These are phyloP conservation scores for Pouteria glomerata DNA, from an alignment of 148 eudicot species.

Conservation along the genomic window DNA sequence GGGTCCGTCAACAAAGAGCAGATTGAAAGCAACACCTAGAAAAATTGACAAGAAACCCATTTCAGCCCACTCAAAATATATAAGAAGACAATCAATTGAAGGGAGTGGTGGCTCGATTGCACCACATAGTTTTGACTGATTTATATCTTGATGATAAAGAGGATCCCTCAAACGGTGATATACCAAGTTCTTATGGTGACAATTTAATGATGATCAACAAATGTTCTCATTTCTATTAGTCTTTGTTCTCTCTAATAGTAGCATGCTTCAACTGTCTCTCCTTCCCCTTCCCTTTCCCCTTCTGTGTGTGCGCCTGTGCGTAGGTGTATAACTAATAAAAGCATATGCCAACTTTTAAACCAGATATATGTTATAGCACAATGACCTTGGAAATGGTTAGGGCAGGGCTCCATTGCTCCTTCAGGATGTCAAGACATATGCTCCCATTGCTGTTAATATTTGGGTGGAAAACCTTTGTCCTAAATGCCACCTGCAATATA, in stretches of 20 bases:
- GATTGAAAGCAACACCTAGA: constrained; percentile 81
- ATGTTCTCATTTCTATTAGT: too few species aligned
- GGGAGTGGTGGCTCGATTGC: too few species aligned
- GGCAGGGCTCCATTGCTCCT: constrained; percentile 70
- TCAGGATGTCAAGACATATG: constrained; percentile 58
- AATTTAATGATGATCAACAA: too few species aligned
- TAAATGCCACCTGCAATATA: constrained; percentile 54
- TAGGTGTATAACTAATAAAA: not conserved
- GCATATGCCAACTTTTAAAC: not conserved
- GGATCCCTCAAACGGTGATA: too few species aligned
- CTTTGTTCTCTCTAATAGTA: not conserved
- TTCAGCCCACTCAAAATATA: not conserved
- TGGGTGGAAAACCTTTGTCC: constrained; percentile 56
- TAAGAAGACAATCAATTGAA: too few species aligned
- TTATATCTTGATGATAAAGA: too few species aligned
- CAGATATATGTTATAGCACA: not conserved
- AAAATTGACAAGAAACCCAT: not conserved
- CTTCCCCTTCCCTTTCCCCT: too few species aligned
- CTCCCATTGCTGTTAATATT: constrained; percentile 50
- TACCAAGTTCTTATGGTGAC: too few species aligned
- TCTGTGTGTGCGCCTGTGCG: too few species aligned
- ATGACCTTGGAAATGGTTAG: constrained; percentile 54
- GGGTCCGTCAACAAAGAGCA: constrained; percentile 89
- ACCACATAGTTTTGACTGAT: too few species aligned
- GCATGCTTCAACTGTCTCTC: not conserved